These are phyloP conservation scores for Entomortierella chlamydospora DNA, from an alignment of 192 early-diverging fungal genomes.

Conservation along the genomic window DNA sequence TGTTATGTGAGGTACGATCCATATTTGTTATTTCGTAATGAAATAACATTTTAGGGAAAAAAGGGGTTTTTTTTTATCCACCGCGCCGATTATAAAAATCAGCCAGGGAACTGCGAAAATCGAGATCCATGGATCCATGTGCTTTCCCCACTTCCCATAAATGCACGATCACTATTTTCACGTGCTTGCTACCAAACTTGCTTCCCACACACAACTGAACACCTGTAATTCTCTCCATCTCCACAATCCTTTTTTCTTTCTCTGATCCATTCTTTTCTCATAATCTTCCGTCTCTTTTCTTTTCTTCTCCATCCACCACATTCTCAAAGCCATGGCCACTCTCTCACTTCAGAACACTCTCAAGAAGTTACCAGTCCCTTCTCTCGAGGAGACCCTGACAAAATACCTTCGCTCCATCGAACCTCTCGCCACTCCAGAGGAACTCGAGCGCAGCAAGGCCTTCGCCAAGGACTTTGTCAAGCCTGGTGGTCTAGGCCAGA, in stretches of 20 bases:
- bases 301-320: background rate
- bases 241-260: background rate
- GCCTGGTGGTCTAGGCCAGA: slow-evolving; percentile 58
- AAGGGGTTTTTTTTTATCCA: no score
- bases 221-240: background rate
- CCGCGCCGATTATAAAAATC: no score
- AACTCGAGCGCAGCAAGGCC: slow-evolving; percentile 56
- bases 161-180: no score
- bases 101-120: no score
- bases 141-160: no score
- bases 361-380: slow-evolving; percentile 73
- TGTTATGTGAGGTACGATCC: no score
- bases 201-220: background rate
- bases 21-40: no score
- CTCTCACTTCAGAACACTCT: slow-evolving; percentile 61
- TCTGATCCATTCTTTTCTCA: background rate
- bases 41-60: no score
- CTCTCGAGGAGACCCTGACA: slow-evolving; percentile 65
- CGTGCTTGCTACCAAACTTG: background rate
- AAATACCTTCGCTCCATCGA: slow-evolving; percentile 68
- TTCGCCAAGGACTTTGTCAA: slow-evolving; percentile 62
- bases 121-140: no score
- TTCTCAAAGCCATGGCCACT: slow-evolving; percentile 31
- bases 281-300: no score
- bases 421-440: slow-evolving; percentile 64